Evolutionary conservation across 805 yeast species (phyloP).

Genomic region (Sugiyamaella smithiae): DNA sequence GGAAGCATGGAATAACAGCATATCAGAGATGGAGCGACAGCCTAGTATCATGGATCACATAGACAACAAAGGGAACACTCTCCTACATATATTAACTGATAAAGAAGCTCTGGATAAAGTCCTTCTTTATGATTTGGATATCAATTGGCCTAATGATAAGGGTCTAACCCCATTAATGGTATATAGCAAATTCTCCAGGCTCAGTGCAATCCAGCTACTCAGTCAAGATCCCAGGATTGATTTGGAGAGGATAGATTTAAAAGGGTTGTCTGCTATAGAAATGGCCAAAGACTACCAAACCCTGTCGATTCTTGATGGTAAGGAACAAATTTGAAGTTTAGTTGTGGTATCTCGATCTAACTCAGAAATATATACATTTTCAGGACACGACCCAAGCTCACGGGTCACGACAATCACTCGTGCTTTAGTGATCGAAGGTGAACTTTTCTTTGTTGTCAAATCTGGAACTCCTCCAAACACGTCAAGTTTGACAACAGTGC

Average conservation of each 20-base stretch:
- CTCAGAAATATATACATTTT: slow-evolving; percentile 7
- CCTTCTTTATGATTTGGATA: slow-evolving; percentile 43
- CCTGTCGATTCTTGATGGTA: slow-evolving; percentile 25
- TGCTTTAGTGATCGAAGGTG: slow-evolving; percentile 20
- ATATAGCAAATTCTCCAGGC: slow-evolving; percentile 64
- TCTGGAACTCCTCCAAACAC: slow-evolving; percentile 15
- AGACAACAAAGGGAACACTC: slow-evolving; percentile 70
- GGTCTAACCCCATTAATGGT: slow-evolving; percentile 68
- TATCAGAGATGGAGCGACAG: slow-evolving; percentile 2
- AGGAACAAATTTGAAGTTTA: neutral
- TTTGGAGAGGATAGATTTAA: slow-evolving; percentile 32
- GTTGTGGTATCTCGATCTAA: neutral
- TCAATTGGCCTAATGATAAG: slow-evolving; percentile 60
- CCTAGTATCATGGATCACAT: slow-evolving; percentile 53
- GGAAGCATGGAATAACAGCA: slow-evolving; percentile 17
- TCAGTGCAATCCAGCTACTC: slow-evolving; percentile 54
- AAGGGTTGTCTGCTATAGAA: slow-evolving; percentile 35
- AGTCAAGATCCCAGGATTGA: slow-evolving; percentile 50
- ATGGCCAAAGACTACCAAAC: slow-evolving; percentile 31
- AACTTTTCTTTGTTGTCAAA: slow-evolving; percentile 26
- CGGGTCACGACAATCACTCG: slow-evolving; percentile 16
- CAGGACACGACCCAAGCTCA: slow-evolving; percentile 6
- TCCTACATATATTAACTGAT: slow-evolving; percentile 66
- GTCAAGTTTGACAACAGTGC: slow-evolving; percentile 25
- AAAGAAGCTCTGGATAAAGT: slow-evolving; percentile 41